phyloP scores from a whole-genome alignment of 2,329 filamentous ascomycete species.

The Colletotrichum horii region DNA sequence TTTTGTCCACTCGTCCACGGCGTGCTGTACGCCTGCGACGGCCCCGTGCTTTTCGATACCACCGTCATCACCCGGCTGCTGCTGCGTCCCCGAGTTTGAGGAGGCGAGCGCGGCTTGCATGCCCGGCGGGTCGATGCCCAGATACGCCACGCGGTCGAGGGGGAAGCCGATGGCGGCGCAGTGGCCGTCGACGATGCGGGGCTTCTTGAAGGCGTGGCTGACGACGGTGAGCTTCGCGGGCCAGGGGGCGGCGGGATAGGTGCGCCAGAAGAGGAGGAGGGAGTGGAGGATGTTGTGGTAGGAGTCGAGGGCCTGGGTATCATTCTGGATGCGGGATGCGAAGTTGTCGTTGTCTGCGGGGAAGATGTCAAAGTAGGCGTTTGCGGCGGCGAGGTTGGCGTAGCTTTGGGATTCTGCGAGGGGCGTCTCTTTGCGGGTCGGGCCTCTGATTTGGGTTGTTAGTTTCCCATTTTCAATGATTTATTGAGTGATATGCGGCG shows the following conservation, averaged over 20 bases:
- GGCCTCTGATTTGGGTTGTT: conserved; percentile 51
- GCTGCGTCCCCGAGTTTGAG: too few species aligned
- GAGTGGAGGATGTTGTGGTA: conserved; percentile 86
- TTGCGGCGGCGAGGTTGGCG: conserved; percentile 52
- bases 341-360: conserved; percentile 4
- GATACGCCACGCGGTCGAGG: conserved; percentile 47
- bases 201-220: conserved; percentile 72
- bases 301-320: conserved; percentile 80
- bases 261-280: conserved; percentile 61
- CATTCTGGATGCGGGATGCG: conserved; percentile 56
- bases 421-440: conserved; percentile 62
- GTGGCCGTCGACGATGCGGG: conserved; percentile 68
- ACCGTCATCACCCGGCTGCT: background rate
- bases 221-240: conserved; percentile 66
- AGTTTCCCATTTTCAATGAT: background rate
- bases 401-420: conserved; percentile 71
- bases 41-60: conserved; percentile 40
- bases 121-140: conserved; percentile 70
- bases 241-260: conserved; percentile 53
- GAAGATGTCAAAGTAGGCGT: conserved; percentile 50
- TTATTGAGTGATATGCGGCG: background rate
- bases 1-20: conserved; percentile 52
- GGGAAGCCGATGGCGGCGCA: conserved; percentile 66
- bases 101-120: conserved; percentile 33
- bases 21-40: conserved; percentile 45